phyloP scores from a whole-genome alignment of 2,329 filamentous ascomycete species.

The Rugonectria rugulosa region DNA sequence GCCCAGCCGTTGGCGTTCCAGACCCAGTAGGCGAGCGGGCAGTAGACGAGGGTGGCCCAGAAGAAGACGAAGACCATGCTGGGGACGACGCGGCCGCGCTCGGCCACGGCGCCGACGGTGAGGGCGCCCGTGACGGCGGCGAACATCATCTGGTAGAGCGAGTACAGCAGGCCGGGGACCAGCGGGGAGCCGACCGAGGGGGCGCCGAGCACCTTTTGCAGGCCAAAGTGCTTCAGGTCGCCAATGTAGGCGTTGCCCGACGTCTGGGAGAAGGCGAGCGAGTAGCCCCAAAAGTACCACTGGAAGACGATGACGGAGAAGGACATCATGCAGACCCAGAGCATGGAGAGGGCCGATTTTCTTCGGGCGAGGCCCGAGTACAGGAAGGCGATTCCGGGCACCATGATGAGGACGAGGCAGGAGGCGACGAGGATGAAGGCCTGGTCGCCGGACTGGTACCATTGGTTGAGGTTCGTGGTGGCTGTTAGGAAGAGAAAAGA shows the following conservation, averaged over 20 bases:
- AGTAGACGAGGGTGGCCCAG: conserved; percentile 98
- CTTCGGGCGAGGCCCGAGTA: conserved; percentile 97
- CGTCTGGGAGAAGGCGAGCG: conserved; percentile 84
- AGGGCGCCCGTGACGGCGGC: conserved; percentile 92
- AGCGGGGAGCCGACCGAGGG: conserved; percentile 91
- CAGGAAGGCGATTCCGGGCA: conserved; percentile 94
- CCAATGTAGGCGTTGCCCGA: conserved; percentile 92
- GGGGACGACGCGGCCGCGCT: conserved; percentile 90
- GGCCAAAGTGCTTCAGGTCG: conserved; percentile 85
- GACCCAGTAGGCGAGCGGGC: conserved; percentile 93
- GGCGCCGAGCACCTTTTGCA: conserved; percentile 81
- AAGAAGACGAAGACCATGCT: conserved; percentile 95
- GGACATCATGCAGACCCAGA: conserved; percentile 97
- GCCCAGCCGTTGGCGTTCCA: conserved; percentile 97
- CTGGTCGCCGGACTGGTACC: conserved; percentile 90
- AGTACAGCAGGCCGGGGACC: conserved; percentile 88
- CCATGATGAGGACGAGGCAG: conserved; percentile 95
- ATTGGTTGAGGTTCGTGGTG: conserved; percentile 91
- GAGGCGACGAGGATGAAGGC: conserved; percentile 90
- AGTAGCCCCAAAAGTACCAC: conserved; percentile 99
- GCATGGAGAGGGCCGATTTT: conserved; percentile 96
- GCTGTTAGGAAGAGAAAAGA: conserved; percentile 56
- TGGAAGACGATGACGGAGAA: conserved; percentile 93
- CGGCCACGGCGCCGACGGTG: conserved; percentile 88
- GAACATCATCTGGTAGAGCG: conserved; percentile 99